Conservation (phyloP, 2,329 filamentous ascomycete species). For the Lachnellula hyalina region DNA sequence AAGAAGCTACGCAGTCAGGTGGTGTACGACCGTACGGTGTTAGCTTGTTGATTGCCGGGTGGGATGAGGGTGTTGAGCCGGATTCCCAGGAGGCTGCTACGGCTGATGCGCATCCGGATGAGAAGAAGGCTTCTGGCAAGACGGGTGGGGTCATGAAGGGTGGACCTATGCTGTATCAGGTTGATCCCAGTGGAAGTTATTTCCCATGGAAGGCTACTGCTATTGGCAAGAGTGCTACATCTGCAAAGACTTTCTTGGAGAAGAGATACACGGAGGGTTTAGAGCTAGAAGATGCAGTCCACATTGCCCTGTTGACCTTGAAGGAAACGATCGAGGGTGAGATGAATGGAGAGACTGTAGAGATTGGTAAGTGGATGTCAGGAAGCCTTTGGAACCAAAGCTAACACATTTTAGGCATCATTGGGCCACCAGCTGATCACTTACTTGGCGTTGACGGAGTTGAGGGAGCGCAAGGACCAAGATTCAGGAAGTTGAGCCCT, state of each 20-base stretch:
- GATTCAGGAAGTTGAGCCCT: conserved; percentile 91
- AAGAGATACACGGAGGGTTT: conserved; percentile 97
- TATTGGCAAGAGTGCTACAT: conserved; percentile 97
- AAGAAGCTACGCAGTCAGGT: conserved; percentile 96
- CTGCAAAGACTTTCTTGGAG: conserved; percentile 97
- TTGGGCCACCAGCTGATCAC: conserved; percentile 89
- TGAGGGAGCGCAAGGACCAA: conserved; percentile 74
- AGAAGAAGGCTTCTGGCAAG: conserved; percentile 75
- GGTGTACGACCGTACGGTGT: conserved; percentile 97
- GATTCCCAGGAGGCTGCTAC: conserved; percentile 61
- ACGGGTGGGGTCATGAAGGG: conserved; percentile 94
- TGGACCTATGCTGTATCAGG: conserved; percentile 95
- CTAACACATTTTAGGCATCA: conserved; percentile 62
- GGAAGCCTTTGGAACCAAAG: conserved; percentile 1
- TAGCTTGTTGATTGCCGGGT: conserved; percentile 89
- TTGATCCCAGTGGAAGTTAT: conserved; percentile 97
- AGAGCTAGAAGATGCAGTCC: conserved; percentile 95
- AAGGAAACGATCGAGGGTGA: conserved; percentile 99
- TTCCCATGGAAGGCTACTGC: conserved; percentile 99
- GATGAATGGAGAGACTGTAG: conserved; percentile 98
- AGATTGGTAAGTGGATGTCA: conserved; percentile 68
- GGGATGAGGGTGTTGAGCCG: conserved; percentile 94
- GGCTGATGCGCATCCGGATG: conserved; percentile 53
- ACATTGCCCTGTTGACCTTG: conserved; percentile 92
- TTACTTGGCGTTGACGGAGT: conserved; percentile 88